Evolutionary conservation across 257 asterid species (phyloP), one percentile per base, ranked within the genome.

Genomic region (Scutellaria barbata): DNA sequence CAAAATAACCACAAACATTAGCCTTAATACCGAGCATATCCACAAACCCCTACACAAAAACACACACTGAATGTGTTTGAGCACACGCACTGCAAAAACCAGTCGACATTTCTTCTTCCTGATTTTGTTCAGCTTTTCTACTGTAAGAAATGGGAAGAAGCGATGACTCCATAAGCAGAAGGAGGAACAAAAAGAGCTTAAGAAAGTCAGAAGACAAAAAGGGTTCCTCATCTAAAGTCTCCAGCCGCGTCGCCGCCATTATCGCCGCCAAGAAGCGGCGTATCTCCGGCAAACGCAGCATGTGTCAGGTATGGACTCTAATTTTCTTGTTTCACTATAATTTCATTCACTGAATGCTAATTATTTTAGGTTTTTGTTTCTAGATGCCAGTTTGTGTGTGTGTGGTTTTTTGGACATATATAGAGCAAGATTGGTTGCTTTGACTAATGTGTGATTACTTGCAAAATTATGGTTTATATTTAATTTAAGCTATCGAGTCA

Each of bases 191-290:
- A 16, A 73, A 22, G 81, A 80, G 2, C 81, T 56, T 58, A n/a
- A 70, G 52, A 74, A 85, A 80, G 82, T 77, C 74, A 22, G 89
- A 85, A 40, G 66, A 22, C 3, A 85, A 80, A 53, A 71, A 4
- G 77, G 77, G 71, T 63, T 54, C 83, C 10, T 66, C 87, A 0
- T 66, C 89, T 0, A 75, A 82, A 63, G 87, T 85, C 69, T 82
- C 85, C 47, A 52, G 74, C 56, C 85, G 89, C 37, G 81, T 85
- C 33, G 89, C 89, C 9, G 68, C 85, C 69, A 82, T 85, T 20
- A 82, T 85, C 87, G 89, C 89, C 81, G 60, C 83, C 76, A 85
- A 85, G 79, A 85, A 85, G 78, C 87, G 89, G 76, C 87, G 89
- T 47, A 82, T 68, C 25, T 30, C 87, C 22, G 89, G 89, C 55